Conservation (phyloP, 1,284 basidiomycete species). For the Ganoderma boninense region DNA sequence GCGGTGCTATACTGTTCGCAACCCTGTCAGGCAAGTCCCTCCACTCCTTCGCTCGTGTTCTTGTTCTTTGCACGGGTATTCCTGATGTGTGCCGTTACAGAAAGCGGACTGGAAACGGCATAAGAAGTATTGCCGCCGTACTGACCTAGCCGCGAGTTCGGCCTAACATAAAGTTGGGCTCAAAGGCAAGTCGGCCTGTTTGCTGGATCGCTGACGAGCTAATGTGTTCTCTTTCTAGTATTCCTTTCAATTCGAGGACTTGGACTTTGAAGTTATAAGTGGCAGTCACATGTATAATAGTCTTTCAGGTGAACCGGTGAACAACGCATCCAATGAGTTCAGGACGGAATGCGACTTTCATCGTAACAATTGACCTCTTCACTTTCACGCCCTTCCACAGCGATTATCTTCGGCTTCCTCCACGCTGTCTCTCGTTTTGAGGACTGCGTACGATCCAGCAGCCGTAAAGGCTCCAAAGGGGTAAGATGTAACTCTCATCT, state of each 20-base stretch:
- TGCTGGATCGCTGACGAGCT: not conserved
- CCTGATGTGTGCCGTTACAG: conserved; percentile 11
- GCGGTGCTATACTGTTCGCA: conserved; percentile 29
- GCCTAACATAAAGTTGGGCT: not conserved
- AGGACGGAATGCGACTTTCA: not conserved
- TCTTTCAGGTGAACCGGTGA: not conserved
- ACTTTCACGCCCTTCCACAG: no score
- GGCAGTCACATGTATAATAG: not conserved
- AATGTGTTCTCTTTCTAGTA: not conserved
- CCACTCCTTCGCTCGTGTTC: not conserved
- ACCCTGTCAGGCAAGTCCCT: conserved; percentile 26
- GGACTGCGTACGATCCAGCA: not conserved
- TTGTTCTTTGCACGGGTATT: not conserved
- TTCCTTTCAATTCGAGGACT: not conserved
- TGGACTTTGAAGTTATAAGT: not conserved
- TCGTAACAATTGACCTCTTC: no score
- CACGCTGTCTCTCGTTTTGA: not conserved
- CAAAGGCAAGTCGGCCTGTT: not conserved
- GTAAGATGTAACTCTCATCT: not conserved
- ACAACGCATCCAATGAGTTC: not conserved
- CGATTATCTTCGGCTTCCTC: not conserved
- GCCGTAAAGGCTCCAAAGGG: not conserved
- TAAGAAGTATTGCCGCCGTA: conserved; percentile 31
- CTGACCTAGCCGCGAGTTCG: not conserved
- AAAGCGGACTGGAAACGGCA: conserved; percentile 37